Evolutionary conservation across 495 filamentous ascomycete genomes (phyloP), one percentile per base, ranked within the genome.

Genomic region (Clavariopsis aquatica): DNA sequence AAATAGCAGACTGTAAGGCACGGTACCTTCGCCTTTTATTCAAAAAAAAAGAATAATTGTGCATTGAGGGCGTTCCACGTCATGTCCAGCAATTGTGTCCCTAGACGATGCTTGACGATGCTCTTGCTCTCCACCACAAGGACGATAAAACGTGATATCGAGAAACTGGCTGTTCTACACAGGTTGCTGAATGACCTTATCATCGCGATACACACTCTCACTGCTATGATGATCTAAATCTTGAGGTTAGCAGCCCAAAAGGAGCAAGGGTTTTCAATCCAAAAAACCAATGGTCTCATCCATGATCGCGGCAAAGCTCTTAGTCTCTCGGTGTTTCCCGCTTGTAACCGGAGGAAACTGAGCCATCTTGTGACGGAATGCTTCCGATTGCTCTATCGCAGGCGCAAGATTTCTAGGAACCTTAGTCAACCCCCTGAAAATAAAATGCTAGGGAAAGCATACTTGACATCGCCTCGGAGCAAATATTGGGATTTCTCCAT

Each of bases 401-500:
- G 29, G 45, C 3, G 20, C 58, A 2, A 67, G 64, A 29, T 62
- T 45, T 9, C 64, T 67, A 47, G 2, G 0, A 12, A 9, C 23
- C 12, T 6, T 34, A 46, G 45, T 68, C 47, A 63, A 52, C 13
- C 26, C 31, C 12, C 13, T 4, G 46, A 23, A 17, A 34, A 2
- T 2, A 19, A 23, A 46, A 26, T 0, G 52, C 24, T 20, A 6
- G 24, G 23, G 6, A 29, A 28, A 5, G 69, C 80, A 69, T 80
- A 92, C 89, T 84, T 79, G 27, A 90, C 75, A 51, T 78, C 74
- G 15, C 89, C 88, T 62, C 87, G 80, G 45, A 93, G 72, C 1
- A 88, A 84, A 74, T 90, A 92, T 24, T 87, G 86, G 62, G 89
- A 82, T 6, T 75, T 71, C 46, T 87, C 84, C 53, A 96, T 77